Conservation (phyloP, 257 asterid species). For the Ilex aquifolium region DNA sequence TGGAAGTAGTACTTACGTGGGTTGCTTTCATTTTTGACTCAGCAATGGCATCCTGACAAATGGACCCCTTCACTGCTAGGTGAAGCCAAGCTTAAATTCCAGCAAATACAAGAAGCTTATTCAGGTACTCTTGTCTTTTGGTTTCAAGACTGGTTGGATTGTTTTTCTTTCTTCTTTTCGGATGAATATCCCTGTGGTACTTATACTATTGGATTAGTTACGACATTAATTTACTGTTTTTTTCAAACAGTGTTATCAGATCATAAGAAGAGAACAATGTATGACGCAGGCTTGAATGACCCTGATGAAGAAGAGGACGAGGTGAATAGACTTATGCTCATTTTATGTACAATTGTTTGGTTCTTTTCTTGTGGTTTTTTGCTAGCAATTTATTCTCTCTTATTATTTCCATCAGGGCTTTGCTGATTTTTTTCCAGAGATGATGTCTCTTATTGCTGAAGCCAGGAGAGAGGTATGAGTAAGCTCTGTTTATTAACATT, state of each 20-base stretch:
- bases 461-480: conserved; percentile 52
- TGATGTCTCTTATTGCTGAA: conserved; percentile 60
- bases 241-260: conserved; percentile 66
- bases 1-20: too few species aligned
- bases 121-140: conserved; percentile 41
- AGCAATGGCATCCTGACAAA: conserved; percentile 97
- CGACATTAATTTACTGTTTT: conserved; percentile 1
- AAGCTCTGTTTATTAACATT: not conserved
- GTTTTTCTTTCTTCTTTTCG: not conserved
- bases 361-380: not conserved
- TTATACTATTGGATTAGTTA: not conserved
- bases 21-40: conserved; percentile 20
- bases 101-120: conserved; percentile 87
- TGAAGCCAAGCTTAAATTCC: conserved; percentile 67
- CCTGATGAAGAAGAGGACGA: conserved; percentile 60
- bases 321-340: conserved; percentile 14
- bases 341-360: not conserved
- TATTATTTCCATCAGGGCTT: conserved; percentile 40
- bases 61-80: conserved; percentile 64
- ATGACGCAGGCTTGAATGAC: conserved; percentile 68
- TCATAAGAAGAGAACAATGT: conserved; percentile 50
- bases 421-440: conserved; percentile 70
- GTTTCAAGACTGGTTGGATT: too few species aligned
- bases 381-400: not conserved
- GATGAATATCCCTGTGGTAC: too few species aligned